Base-by-base conservation (phyloP, 192 early-diverging fungal species). In the Coemansia sp. region DNA sequence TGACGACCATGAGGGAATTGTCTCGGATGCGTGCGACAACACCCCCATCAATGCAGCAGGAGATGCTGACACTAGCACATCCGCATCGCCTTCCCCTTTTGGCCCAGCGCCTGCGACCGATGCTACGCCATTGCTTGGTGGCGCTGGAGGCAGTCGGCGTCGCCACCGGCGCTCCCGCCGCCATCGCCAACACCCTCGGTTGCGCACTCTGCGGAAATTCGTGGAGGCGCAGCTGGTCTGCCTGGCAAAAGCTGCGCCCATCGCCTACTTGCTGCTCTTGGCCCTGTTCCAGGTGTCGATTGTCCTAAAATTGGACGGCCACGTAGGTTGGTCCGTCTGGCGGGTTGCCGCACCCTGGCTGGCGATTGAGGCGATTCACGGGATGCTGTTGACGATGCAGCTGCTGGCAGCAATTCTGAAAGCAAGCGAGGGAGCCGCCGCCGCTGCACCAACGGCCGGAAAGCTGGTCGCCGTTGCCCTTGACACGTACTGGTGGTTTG, bases 321-420 rank as follows among this genome's bases (percentile, higher is more conserved):
- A 67, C 16, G 76, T 90, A 23, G 68, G 52, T 23, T 89, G 87
- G 84, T 82, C 84, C 3, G 90, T 87, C 55, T 84, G 81, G 37
- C 61, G 84, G 0, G 89, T 95, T 1, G 93, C 93, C 75, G 73
- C 85, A 21, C 94, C 94, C 23, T 95, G 92, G 84, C 92, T 94
- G 68, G 48, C 90, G n/a, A 61, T 95, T 11, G 94, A 98, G 64
- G 82, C 65, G 14, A 77, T 91, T 25, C 76, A 93, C 50, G 75
- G 93, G 53, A 21, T 91, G 18, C 69, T 82, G 31, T 67, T 63
- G 59, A 79, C 70, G 11, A 33, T 75, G 38, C 61, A 59, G 43
- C 59, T 72, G 33, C 11, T 72, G 10, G 69, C 62, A 2, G 48
- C 41, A 16, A 28, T 33, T 55, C 26, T 55, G 26, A 26, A 31